Evolutionary conservation across 2,329 filamentous ascomycete species (phyloP).

Genomic region (Colletotrichum phormii): DNA sequence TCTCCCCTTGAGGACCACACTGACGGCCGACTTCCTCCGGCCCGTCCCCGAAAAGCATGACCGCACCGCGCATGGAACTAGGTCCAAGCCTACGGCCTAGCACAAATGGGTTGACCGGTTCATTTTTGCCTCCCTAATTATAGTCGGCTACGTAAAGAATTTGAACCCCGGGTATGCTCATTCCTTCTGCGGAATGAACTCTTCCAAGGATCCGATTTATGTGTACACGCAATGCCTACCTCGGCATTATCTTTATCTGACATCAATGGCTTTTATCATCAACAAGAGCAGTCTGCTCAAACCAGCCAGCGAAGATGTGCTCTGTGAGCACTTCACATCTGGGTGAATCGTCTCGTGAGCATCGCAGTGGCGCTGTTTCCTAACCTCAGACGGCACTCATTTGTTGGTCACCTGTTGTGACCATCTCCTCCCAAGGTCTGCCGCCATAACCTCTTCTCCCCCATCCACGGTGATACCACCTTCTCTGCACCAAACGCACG

Average conservation of each 20-base stretch:
- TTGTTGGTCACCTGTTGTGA: not conserved
- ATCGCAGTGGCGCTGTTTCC: not conserved
- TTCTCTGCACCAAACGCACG: not conserved
- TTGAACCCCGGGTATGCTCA: not conserved
- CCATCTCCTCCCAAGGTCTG: not conserved
- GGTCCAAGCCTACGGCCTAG: not conserved
- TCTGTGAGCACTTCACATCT: not conserved
- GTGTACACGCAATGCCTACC: not conserved
- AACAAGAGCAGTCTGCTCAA: not conserved
- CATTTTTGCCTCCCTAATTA: not conserved
- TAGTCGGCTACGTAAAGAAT: not conserved
- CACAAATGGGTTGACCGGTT: not conserved
- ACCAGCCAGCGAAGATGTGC: not conserved
- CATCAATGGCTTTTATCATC: not conserved
- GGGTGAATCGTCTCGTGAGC: not conserved
- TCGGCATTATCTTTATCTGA: not conserved
- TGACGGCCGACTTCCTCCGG: slow-evolving; percentile 26
- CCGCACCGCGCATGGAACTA: slow-evolving; percentile 24
- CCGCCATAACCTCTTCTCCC: not conserved
- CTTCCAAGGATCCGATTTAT: not conserved
- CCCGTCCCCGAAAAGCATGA: slow-evolving; percentile 30
- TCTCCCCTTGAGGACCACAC: slow-evolving; percentile 6
- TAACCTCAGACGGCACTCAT: not conserved
- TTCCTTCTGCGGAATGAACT: not conserved
- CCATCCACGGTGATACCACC: not conserved